phyloP scores from a whole-genome alignment of 1,139 yeast genomes.

The Yamadazyma triangularis region DNA sequence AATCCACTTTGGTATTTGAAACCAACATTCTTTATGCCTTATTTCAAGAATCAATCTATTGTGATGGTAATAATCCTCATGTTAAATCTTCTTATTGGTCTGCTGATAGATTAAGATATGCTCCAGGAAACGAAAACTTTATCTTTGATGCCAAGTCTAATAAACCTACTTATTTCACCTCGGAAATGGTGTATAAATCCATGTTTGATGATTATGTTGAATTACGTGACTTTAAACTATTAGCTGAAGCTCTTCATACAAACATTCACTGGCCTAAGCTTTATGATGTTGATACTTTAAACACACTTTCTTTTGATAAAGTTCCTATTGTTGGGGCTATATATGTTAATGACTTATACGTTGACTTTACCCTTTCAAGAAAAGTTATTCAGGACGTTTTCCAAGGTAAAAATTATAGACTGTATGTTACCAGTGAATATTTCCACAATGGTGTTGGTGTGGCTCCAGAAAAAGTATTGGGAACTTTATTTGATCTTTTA shows the following conservation, averaged over 20 bases:
- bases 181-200: slow-evolving; percentile 53
- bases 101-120: slow-evolving; percentile 38
- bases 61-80: slow-evolving; percentile 29
- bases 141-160: slow-evolving; percentile 13
- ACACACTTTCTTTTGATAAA: slow-evolving; percentile 22
- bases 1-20: slow-evolving; percentile 39
- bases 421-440: slow-evolving; percentile 44
- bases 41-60: slow-evolving; percentile 55
- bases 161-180: slow-evolving; percentile 44
- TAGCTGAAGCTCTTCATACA: slow-evolving; percentile 41
- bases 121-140: slow-evolving; percentile 21
- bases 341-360: slow-evolving; percentile 50
- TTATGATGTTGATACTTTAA: slow-evolving; percentile 32
- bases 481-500: slow-evolving; percentile 34
- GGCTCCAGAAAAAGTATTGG: slow-evolving; percentile 37
- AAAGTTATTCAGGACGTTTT: slow-evolving; percentile 27
- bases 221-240: slow-evolving; percentile 32
- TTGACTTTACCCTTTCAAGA: slow-evolving; percentile 43
- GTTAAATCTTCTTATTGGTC: slow-evolving; percentile 37
- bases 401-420: slow-evolving; percentile 29
- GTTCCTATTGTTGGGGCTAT: slow-evolving; percentile 51
- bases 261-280: slow-evolving; percentile 38
- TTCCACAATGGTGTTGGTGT: slow-evolving; percentile 51
- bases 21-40: slow-evolving; percentile 51
- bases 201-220: slow-evolving; percentile 48